These are phyloP conservation scores for Nigrospora osmanthi DNA, from an alignment of 2,329 filamentous ascomycete species.

Conservation along the genomic window DNA sequence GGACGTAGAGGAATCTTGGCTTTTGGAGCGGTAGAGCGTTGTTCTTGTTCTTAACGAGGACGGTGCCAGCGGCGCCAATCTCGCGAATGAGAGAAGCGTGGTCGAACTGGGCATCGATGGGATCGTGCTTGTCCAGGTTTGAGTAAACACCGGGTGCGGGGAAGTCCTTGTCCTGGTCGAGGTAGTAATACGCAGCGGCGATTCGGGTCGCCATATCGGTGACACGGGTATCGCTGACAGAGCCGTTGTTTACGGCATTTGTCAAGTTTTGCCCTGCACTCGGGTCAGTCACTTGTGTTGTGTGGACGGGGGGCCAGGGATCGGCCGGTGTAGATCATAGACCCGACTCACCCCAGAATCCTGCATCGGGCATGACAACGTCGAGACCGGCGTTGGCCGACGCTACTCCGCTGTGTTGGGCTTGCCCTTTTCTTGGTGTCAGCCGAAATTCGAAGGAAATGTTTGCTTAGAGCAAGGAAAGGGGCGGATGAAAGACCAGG, in stretches of 20 bases:
- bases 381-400: slow-evolving; percentile 45
- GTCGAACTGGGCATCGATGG: slow-evolving; percentile 64
- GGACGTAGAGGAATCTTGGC: slow-evolving; percentile 7
- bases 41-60: slow-evolving; percentile 68
- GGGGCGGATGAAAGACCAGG: no score
- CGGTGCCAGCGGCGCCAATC: slow-evolving; percentile 72
- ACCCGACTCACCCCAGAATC: slow-evolving; percentile 13
- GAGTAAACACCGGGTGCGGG: slow-evolving; percentile 59
- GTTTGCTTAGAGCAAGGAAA: slow-evolving; percentile 8
- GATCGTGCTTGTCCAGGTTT: slow-evolving; percentile 49
- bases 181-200: slow-evolving; percentile 80
- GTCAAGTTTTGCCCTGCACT: slow-evolving; percentile 59
- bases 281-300: slow-evolving; percentile 26
- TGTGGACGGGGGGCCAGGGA: not conserved
- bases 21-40: slow-evolving; percentile 15
- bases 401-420: slow-evolving; percentile 47
- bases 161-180: slow-evolving; percentile 55
- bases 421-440: slow-evolving; percentile 21
- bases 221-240: slow-evolving; percentile 67
- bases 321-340: slow-evolving; percentile 24
- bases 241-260: slow-evolving; percentile 64
- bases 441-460: not conserved
- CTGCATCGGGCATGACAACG: slow-evolving; percentile 15
- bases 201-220: slow-evolving; percentile 83
- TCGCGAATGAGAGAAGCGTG: slow-evolving; percentile 67